Evolutionary conservation across 75 land plant species (phyloP).

Genomic region (Ceratopteris richardii): DNA sequence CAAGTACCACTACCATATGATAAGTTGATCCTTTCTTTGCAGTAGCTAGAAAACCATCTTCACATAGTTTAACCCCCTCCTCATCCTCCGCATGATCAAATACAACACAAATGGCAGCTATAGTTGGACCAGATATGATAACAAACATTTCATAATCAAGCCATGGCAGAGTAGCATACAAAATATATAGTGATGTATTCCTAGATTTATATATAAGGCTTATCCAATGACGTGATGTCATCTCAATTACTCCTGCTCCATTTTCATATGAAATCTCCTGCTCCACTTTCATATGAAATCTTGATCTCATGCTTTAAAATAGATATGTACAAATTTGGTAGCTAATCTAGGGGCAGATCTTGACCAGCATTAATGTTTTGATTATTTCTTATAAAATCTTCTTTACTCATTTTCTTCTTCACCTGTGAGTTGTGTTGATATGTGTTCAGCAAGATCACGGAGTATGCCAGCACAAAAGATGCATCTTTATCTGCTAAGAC

Average conservation of each 20-base stretch:
- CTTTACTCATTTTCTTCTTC: constrained; percentile 96
- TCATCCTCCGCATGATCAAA: constrained; percentile 88
- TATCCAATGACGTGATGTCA: constrained; percentile 95
- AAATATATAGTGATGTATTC: constrained; percentile 58
- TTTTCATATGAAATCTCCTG: too few species aligned
- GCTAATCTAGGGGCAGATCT: constrained; percentile 79
- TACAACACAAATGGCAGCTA: constrained; percentile 97
- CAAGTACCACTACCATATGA: constrained; percentile 74
- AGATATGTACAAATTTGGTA: constrained; percentile 73
- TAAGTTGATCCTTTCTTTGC: constrained; percentile 78
- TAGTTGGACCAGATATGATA: constrained; percentile 93
- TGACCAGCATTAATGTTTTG: constrained; percentile 74
- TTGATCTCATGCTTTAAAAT: constrained; percentile 83
- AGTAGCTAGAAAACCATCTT: constrained; percentile 68
- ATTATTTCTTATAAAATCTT: constrained; percentile 85
- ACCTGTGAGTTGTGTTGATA: constrained; percentile 95
- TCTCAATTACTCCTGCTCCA: constrained; percentile 74
- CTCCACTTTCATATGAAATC: too few species aligned
- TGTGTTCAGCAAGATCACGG: constrained; percentile 94
- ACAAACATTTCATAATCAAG: constrained; percentile 98
- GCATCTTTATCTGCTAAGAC: constrained; percentile 87
- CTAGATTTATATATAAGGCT: constrained; percentile 73
- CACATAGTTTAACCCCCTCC: constrained; percentile 55
- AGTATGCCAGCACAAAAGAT: constrained; percentile 83
- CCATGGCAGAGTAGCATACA: constrained; percentile 50